A percentile compares a stretch with the other conserved stretches of the same genome.
Conservation (phyloP, 208 protist genomes). For the Crithidia bombi region DNA sequence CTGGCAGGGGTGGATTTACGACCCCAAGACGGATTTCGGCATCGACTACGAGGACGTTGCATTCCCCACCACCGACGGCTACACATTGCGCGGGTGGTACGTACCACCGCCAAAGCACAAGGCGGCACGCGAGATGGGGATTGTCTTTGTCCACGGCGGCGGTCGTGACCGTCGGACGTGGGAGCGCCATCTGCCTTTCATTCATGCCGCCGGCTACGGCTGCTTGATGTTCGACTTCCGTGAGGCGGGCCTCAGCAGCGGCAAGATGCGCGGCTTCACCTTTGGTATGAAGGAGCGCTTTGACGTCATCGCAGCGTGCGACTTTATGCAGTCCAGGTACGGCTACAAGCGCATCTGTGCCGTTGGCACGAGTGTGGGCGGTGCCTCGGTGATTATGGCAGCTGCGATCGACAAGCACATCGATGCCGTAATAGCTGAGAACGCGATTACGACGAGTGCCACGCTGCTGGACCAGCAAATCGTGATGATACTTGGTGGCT, state of each 20-base stretch:
- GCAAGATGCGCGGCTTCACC: constrained; percentile 82
- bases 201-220: constrained; percentile 84
- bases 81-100: constrained; percentile 87
- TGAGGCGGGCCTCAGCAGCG: constrained; percentile 88
- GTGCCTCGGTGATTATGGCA: constrained; percentile 89
- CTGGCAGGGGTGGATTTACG: constrained; percentile 86
- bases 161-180: constrained; percentile 91
- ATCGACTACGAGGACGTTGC: constrained; percentile 83
- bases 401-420: constrained; percentile 87
- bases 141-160: constrained; percentile 92
- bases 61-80: constrained; percentile 72
- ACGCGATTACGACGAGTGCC: constrained; percentile 85
- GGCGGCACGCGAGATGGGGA: constrained; percentile 48
- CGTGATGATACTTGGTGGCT: constrained; percentile 66
- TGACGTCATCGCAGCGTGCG: constrained; percentile 84
- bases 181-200: constrained; percentile 86
- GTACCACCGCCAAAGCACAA: constrained; percentile 50
- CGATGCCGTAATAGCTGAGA: constrained; percentile 89
- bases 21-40: constrained; percentile 84
- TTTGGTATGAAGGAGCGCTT: constrained; percentile 91
- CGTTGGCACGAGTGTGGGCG: constrained; percentile 91
- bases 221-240: constrained; percentile 92
- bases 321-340: constrained; percentile 69
- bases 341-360: constrained; percentile 78
- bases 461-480: constrained; percentile 85